Conservation (phyloP, 148 eudicot species). For the Dysphania ambrosioides region DNA sequence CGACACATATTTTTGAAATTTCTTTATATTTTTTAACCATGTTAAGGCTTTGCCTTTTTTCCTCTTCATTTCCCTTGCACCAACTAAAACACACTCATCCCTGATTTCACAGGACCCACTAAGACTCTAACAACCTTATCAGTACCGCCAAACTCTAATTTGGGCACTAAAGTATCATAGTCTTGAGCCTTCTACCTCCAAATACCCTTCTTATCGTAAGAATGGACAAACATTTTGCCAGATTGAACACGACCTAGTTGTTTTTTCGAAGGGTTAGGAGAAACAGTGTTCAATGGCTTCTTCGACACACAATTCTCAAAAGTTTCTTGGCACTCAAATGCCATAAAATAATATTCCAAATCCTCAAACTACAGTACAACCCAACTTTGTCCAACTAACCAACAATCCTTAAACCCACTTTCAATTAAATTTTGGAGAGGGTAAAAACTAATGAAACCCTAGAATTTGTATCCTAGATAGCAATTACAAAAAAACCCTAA, state of each 20-base stretch:
- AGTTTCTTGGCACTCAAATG: conserved; percentile 65
- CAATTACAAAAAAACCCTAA: background rate
- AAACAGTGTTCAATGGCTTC: conserved; percentile 25
- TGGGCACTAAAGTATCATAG: conserved; percentile 26
- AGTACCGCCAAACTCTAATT: conserved; percentile 27
- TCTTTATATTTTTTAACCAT: too few species aligned
- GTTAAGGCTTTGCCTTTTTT: too few species aligned
- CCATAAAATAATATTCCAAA: conserved; percentile 63
- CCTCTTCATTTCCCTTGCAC: too few species aligned
- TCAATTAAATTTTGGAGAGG: background rate
- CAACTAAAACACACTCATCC: too few species aligned
- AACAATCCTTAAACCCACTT: conserved; percentile 15
- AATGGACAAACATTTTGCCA: conserved; percentile 17
- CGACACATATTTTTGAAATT: too few species aligned
- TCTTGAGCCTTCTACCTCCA: conserved; percentile 31
- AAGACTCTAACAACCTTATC: conserved; percentile 28
- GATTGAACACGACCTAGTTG: conserved; percentile 30
- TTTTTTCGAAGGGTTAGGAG: conserved; percentile 32
- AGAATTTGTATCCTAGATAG: background rate
- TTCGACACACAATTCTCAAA: conserved; percentile 40
- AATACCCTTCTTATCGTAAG: conserved; percentile 18
- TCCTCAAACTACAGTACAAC: conserved; percentile 11
- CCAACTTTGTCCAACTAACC: background rate
- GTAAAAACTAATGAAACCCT: background rate
- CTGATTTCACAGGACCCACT: conserved; percentile 21